Conservation (phyloP, 306 rosid species). For the Phaseolus lunatus region DNA sequence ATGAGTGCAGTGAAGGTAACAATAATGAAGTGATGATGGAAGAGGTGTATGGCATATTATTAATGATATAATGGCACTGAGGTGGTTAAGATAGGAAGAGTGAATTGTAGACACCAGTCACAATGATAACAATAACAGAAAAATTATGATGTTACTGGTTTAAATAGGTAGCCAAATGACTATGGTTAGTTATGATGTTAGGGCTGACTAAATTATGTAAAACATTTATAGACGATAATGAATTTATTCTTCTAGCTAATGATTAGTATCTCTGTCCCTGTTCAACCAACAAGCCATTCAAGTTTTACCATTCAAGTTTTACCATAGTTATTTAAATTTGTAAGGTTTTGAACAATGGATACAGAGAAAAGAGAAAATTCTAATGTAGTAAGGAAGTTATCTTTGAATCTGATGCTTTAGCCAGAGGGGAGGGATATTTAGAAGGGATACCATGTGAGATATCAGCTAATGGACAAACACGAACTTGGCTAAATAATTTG, state of each 20-base stretch:
- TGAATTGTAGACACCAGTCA: no score
- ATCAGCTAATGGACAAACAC: conserved; percentile 11
- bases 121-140: not conserved
- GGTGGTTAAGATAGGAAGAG: conserved; percentile 1
- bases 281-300: not conserved
- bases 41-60: conserved; percentile 5
- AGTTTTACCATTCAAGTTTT: not conserved
- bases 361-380: not conserved
- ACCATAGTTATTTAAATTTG: not conserved
- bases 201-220: not conserved
- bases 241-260: not conserved
- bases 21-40: conserved; percentile 30
- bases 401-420: not conserved
- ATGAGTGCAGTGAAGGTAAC: conserved; percentile 43
- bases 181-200: not conserved
- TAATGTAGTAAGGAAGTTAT: conserved; percentile 21
- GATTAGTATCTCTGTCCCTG: not conserved
- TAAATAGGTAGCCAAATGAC: not conserved
- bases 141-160: conserved; percentile 6
- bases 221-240: not conserved
- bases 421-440: not conserved
- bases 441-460: not conserved
- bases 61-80: conserved; percentile 35
- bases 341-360: not conserved
- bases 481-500: not conserved